A percentile compares a stretch with the other conserved stretches of the same genome.
phyloP scores from a whole-genome alignment of 139 green algal genomes.

The Ulvella scutata region DNA sequence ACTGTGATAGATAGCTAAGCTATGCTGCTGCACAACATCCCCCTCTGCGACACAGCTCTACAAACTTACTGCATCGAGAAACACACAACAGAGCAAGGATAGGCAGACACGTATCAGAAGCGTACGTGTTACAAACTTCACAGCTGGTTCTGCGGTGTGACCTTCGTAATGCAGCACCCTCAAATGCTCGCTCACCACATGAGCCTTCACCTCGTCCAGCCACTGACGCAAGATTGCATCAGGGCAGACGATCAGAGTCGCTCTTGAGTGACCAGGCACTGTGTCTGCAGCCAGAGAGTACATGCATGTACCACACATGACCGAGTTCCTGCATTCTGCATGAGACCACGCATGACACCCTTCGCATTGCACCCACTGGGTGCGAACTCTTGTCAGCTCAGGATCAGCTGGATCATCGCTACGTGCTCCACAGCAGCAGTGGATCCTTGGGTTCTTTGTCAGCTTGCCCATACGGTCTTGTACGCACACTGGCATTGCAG shows the following conservation, averaged over 20 bases:
- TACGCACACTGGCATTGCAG: neutral
- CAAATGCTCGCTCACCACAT: constrained; percentile 26
- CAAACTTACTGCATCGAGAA: no score
- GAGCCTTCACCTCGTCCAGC: constrained; percentile 36
- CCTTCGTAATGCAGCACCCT: constrained; percentile 50
- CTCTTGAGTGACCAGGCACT: constrained; percentile 10
- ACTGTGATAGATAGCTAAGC: no score
- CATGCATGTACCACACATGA: neutral
- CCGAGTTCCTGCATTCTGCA: constrained; percentile 32
- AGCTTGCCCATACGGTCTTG: neutral
- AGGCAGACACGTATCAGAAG: no score
- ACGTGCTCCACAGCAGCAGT: constrained; percentile 11
- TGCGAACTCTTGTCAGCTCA: constrained; percentile 2
- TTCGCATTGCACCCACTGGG: constrained; percentile 43
- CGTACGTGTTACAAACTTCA: no score
- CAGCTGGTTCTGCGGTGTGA: no score
- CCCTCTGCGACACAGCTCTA: no score
- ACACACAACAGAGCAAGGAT: no score
- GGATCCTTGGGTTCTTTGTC: neutral
- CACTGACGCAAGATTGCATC: constrained; percentile 76
- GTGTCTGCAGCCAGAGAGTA: neutral
- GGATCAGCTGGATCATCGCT: neutral
- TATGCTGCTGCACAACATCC: no score
- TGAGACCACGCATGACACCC: constrained; percentile 53
- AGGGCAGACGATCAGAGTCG: constrained; percentile 84